Evolutionary conservation across 805 yeast genomes (phyloP).

Genomic region (Starmerella khaoyaiensis): DNA sequence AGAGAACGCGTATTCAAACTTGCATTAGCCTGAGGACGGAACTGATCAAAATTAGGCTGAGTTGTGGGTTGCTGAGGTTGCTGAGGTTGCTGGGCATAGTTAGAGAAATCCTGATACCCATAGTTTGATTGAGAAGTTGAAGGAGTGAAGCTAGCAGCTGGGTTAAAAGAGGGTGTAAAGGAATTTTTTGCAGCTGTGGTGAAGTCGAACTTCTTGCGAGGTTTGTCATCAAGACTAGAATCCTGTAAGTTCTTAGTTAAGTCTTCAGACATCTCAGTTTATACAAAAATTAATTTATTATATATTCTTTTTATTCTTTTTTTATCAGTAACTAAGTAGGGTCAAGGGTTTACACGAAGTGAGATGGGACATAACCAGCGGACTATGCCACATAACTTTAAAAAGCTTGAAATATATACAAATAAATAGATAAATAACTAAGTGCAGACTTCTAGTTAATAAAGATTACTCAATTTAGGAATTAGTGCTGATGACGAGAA

Average conservation of each 20-base stretch:
- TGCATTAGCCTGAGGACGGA: slow-evolving; percentile 18
- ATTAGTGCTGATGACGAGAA: slow-evolving; percentile 1
- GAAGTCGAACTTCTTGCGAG: slow-evolving; percentile 22
- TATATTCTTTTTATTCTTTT: too few species aligned
- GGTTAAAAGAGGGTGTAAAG: slow-evolving; percentile 4
- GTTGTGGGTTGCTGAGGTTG: slow-evolving; percentile 7
- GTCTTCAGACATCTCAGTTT: slow-evolving; percentile 24
- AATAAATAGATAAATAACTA: neutral
- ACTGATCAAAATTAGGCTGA: slow-evolving; percentile 21
- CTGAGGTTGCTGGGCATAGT: slow-evolving; percentile 18
- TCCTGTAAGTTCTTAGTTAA: slow-evolving; percentile 22
- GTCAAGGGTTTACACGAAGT: too few species aligned
- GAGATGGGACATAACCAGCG: too few species aligned
- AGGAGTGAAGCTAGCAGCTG: neutral
- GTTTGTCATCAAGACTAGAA: slow-evolving; percentile 21
- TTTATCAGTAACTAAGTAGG: too few species aligned
- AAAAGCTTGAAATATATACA: too few species aligned
- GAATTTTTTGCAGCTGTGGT: slow-evolving; percentile 12
- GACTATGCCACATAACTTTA: too few species aligned
- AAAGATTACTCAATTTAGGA: slow-evolving; percentile 13
- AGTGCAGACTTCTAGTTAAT: slow-evolving; percentile 2
- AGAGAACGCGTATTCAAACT: slow-evolving; percentile 20
- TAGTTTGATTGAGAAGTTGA: slow-evolving; percentile 7
- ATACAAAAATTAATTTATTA: too few species aligned
- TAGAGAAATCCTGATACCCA: slow-evolving; percentile 23